Conservation (phyloP, 345 rosid genomes). For the Aurinia saxatilis region DNA sequence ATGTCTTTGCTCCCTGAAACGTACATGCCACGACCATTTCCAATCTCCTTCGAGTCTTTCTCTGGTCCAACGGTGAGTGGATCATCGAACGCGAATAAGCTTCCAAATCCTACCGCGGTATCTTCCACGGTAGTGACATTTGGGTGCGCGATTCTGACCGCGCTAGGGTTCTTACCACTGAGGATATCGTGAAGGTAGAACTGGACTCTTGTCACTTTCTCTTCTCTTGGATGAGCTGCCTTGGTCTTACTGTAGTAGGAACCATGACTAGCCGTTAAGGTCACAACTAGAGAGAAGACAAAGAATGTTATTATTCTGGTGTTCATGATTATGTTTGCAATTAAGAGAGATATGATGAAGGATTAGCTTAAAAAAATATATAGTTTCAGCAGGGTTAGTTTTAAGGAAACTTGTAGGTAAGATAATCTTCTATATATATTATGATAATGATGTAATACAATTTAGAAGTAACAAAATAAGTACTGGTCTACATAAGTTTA, state of each 20-base stretch:
- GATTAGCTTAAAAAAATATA: background rate
- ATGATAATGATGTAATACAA: no score
- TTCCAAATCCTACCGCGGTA: constrained; percentile 25
- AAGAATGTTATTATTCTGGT: background rate
- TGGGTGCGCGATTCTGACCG: constrained; percentile 29
- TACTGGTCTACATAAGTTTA: no score
- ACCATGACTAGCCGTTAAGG: background rate
- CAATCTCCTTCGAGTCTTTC: constrained; percentile 21
- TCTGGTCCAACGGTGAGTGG: constrained; percentile 37
- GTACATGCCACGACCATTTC: constrained; percentile 41
- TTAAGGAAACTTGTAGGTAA: background rate
- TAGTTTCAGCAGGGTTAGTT: background rate
- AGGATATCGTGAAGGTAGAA: constrained; percentile 37
- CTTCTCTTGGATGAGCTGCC: background rate
- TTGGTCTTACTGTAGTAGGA: constrained; percentile 3
- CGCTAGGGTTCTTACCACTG: constrained; percentile 26
- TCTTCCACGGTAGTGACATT: background rate
- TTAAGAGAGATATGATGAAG: background rate
- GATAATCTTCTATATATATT: no score
- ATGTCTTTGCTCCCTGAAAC: constrained; percentile 23
- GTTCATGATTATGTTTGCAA: background rate
- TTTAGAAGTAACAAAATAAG: no score
- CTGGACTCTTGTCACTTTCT: constrained; percentile 25
- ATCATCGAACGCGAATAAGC: constrained; percentile 38
- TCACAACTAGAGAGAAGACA: background rate